Percentiles rank a stretch among this genome's conserved stretches.
Evolutionary conservation across 768 basidiomycete species (phyloP).

Genomic region (Mycena latifolia): DNA sequence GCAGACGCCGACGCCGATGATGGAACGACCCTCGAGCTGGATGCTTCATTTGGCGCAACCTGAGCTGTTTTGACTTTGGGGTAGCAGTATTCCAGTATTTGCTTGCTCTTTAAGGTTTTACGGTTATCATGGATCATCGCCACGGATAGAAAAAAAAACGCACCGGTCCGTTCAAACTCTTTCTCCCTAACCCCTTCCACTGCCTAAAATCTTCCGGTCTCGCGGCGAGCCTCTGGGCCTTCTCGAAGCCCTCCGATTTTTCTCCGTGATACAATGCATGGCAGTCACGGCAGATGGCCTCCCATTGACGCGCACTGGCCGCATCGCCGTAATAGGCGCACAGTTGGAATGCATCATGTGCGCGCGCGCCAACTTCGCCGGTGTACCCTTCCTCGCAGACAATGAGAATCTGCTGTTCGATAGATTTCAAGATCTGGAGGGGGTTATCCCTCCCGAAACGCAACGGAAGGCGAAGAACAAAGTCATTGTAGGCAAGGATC

Average conservation of each 20-base stretch:
- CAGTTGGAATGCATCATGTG: slow-evolving; percentile 25
- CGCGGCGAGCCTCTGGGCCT: slow-evolving; percentile 4
- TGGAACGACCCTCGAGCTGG: no score
- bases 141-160: background rate
- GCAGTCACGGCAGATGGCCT: slow-evolving; percentile 11
- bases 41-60: background rate
- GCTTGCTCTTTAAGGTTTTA: slow-evolving; percentile 4
- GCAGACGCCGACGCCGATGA: no score
- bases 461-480: background rate
- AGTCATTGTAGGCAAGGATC: slow-evolving; percentile 18
- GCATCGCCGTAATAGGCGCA: slow-evolving; percentile 25
- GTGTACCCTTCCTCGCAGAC: slow-evolving; percentile 24
- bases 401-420: slow-evolving; percentile 11
- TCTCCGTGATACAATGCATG: background rate
- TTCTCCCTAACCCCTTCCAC: slow-evolving; percentile 11
- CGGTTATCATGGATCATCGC: background rate
- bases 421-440: slow-evolving; percentile 12
- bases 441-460: slow-evolving; percentile 13
- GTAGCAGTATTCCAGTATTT: slow-evolving; percentile 10
- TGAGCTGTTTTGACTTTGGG: background rate
- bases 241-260: background rate
- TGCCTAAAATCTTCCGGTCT: slow-evolving; percentile 3
- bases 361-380: background rate
- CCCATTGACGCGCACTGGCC: slow-evolving; percentile 19
- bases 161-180: slow-evolving; percentile 22